phyloP scores from a whole-genome alignment of 2,329 filamentous ascomycete genomes.

The Exophiala aquamarina region DNA sequence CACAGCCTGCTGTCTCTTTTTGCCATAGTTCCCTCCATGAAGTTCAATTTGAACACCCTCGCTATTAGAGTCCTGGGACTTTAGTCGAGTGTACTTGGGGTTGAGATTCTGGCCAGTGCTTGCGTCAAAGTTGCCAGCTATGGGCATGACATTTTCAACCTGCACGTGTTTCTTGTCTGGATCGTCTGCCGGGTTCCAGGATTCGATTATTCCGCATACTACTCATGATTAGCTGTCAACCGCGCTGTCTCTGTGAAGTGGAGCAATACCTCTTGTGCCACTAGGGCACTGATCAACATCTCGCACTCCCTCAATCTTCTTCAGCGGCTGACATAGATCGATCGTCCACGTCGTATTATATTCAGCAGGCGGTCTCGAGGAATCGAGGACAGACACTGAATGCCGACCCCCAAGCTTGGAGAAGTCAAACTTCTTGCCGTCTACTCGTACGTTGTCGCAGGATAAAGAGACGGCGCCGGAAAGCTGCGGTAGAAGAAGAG shows the following conservation, averaged over 20 bases:
- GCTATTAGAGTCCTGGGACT: slow-evolving; percentile 62
- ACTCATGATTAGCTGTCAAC: slow-evolving; percentile 9
- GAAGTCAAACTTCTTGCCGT: slow-evolving; percentile 41
- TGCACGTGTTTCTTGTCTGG: slow-evolving; percentile 28
- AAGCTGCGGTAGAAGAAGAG: slow-evolving; percentile 15
- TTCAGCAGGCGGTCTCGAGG: slow-evolving; percentile 32
- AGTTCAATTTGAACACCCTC: slow-evolving; percentile 73
- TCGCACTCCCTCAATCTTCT: slow-evolving; percentile 57
- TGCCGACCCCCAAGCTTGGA: slow-evolving; percentile 40
- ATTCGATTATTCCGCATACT: slow-evolving; percentile 27
- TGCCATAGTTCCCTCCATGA: slow-evolving; percentile 55
- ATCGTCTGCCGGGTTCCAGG: slow-evolving; percentile 27
- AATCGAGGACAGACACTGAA: slow-evolving; percentile 22
- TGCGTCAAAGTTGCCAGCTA: slow-evolving; percentile 32
- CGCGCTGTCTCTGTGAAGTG: slow-evolving; percentile 2
- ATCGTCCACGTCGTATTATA: slow-evolving; percentile 79
- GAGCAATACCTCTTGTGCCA: slow-evolving; percentile 63
- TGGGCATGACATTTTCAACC: slow-evolving; percentile 31
- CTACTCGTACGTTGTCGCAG: slow-evolving; percentile 37
- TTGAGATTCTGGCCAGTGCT: slow-evolving; percentile 60
- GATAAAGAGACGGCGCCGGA: slow-evolving; percentile 32
- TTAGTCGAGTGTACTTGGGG: slow-evolving; percentile 65
- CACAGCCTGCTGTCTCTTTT: slow-evolving; percentile 68
- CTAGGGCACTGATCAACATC: slow-evolving; percentile 65
- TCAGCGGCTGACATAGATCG: slow-evolving; percentile 70